Evolutionary conservation across 805 yeast genomes (phyloP).

Genomic region (Metschnikowia hibisci): DNA sequence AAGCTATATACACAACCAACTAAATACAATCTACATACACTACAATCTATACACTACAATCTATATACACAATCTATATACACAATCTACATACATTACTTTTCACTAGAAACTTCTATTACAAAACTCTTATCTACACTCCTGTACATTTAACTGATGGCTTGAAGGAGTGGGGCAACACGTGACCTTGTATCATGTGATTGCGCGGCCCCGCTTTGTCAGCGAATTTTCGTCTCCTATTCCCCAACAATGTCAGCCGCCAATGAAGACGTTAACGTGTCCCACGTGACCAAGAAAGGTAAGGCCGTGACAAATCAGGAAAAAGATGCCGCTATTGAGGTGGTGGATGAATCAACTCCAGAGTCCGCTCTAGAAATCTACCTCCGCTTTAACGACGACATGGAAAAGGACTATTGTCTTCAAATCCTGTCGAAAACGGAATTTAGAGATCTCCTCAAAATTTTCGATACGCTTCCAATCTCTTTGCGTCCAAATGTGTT

Average conservation of each 20-base stretch:
- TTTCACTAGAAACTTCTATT: too few relatives aligned
- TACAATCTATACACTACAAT: too few relatives aligned
- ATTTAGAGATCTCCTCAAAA: slow-evolving; percentile 54
- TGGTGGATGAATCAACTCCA: slow-evolving; percentile 3
- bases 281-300: slow-evolving; percentile 4
- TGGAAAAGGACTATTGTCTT: slow-evolving; percentile 87
- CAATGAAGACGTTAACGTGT: slow-evolving; percentile 2
- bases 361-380: slow-evolving; percentile 44
- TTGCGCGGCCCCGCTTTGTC: background rate
- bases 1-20: too few relatives aligned
- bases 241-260: slow-evolving; percentile 2
- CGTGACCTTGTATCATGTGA: background rate
- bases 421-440: slow-evolving; percentile 58
- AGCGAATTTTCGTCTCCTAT: background rate
- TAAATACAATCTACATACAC: too few relatives aligned
- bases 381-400: slow-evolving; percentile 79
- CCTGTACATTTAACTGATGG: background rate
- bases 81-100: too few relatives aligned
- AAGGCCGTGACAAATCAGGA: background rate
- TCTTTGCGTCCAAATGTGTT: slow-evolving; percentile 78
- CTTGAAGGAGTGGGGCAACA: too few relatives aligned
- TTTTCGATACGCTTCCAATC: slow-evolving; percentile 67
- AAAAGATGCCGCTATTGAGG: slow-evolving; percentile 1
- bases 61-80: too few relatives aligned
- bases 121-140: background rate